Evolutionary conservation across 257 asterid genomes (phyloP).

Genomic region (Eucommia ulmoides): DNA sequence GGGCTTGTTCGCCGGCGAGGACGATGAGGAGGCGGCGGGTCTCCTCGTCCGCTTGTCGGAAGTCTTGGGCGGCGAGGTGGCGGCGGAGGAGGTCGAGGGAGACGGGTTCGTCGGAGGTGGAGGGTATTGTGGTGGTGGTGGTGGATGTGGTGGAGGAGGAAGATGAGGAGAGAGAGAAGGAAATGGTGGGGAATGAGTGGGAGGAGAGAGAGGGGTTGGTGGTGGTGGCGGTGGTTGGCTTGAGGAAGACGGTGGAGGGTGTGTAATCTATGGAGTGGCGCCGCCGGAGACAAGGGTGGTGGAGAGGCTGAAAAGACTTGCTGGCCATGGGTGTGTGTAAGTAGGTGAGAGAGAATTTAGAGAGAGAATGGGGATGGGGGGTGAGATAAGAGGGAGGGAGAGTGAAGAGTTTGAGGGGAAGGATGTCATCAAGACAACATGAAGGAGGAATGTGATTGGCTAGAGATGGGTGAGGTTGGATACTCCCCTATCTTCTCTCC

Average conservation of each 20-base stretch:
- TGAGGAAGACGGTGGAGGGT: conserved; percentile 22
- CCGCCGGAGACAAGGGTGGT: conserved; percentile 11
- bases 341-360: neutral
- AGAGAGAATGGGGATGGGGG: conserved; percentile 10
- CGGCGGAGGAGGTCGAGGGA: conserved; percentile 47
- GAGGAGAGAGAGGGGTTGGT: conserved; percentile 18
- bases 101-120: conserved; percentile 16
- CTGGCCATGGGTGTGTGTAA: conserved; percentile 43
- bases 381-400: conserved; percentile 64
- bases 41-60: conserved; percentile 84
- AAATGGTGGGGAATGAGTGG: conserved; percentile 18
- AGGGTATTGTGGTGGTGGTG: conserved; percentile 18
- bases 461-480: conserved; percentile 27
- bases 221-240: conserved; percentile 33
- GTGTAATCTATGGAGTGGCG: conserved; percentile 30
- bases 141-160: conserved; percentile 18
- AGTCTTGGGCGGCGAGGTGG: conserved; percentile 32
- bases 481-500: conserved; percentile 8
- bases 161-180: conserved; percentile 16
- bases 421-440: conserved; percentile 26
- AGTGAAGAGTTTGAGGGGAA: conserved; percentile 36
- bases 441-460: conserved; percentile 51
- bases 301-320: conserved; percentile 40
- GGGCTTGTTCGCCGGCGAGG: conserved; percentile 80
- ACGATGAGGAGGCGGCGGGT: conserved; percentile 77